Evolutionary conservation across 257 asterid species (phyloP).

Genomic region (Solanum ossicruentum): DNA sequence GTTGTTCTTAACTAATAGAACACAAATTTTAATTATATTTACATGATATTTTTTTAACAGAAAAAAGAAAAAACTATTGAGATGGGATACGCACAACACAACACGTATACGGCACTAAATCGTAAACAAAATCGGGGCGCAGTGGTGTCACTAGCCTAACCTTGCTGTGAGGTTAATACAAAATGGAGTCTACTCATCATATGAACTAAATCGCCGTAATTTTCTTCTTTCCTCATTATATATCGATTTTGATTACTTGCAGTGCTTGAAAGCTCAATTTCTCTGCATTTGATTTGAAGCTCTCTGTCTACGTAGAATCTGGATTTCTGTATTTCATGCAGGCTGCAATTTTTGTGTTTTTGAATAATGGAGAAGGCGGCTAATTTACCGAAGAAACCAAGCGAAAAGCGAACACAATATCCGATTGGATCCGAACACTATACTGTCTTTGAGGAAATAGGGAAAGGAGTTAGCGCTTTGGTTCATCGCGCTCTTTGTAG

Average conservation of each 20-base stretch:
- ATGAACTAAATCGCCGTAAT: background rate
- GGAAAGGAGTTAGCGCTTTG: constrained; percentile 67
- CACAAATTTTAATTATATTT: background rate
- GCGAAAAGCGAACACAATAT: background rate
- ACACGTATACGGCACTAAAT: background rate
- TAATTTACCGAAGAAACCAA: background rate
- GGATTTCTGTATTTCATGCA: background rate
- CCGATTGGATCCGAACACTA: constrained; percentile 3
- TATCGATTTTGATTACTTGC: background rate
- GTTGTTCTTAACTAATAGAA: too few species aligned
- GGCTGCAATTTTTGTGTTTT: background rate
- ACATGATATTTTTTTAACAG: background rate
- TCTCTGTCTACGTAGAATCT: background rate
- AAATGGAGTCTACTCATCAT: background rate
- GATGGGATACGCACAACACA: background rate
- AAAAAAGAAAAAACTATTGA: background rate
- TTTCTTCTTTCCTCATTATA: background rate
- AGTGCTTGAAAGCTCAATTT: background rate
- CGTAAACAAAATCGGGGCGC: background rate
- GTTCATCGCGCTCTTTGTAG: constrained; percentile 57
- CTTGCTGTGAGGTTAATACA: too few species aligned
- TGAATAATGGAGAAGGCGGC: constrained; percentile 49
- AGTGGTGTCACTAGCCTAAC: background rate
- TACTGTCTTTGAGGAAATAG: constrained; percentile 40
- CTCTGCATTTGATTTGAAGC: background rate